Base-by-base conservation (phyloP, 202 grass and related monocot species). In the Elaeis oleifera region DNA sequence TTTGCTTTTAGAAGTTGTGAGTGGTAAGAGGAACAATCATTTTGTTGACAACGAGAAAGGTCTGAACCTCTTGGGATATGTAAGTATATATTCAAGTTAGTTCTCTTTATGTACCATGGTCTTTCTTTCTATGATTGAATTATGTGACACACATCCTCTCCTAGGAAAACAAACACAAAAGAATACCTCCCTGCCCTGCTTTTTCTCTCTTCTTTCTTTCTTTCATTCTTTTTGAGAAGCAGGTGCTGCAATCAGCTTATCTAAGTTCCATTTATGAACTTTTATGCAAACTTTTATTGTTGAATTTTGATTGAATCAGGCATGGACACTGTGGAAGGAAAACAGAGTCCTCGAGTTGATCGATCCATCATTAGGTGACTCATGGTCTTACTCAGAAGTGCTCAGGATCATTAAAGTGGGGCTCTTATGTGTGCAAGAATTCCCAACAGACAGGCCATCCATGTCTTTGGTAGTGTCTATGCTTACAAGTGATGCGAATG, bases 251-350 rank as follows among this genome's bases (percentile, higher is more conserved):
- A 14, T 44, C 11, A 44, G 36, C 36, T 3, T 9, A 3, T 44
- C 36, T 9, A 44, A 44, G 36, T 44, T 44, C 11, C 36, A 13
- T 44, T 44, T 13, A 44, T 44, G 2, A 44, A 13, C 1, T 44
- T 44, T 44, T 13, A 3, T 44, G 9, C 8, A 44, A 44, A 44
- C 1, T 13, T 44, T 44, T 44, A 14, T 44, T 13, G 36, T 13
- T 13, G 9, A 13, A 44, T 44, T 44, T 44, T 44, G 2, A 3
- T 44, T 44, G 9, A 44, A 44, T 44, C 71, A 92, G 88, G 88
- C 84, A 76, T 91, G 88, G 88, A 87, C 80, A 0, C 4, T 88
- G 11, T 84, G 80, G 88, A 81, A 79, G 59, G 75, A 87, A 66
- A 71, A 74, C 51, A 63, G 71, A 2, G 19, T 77, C 18, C 65